Conservation (phyloP, 176 grass and related monocot genomes). For the Pontederia crassipes region DNA sequence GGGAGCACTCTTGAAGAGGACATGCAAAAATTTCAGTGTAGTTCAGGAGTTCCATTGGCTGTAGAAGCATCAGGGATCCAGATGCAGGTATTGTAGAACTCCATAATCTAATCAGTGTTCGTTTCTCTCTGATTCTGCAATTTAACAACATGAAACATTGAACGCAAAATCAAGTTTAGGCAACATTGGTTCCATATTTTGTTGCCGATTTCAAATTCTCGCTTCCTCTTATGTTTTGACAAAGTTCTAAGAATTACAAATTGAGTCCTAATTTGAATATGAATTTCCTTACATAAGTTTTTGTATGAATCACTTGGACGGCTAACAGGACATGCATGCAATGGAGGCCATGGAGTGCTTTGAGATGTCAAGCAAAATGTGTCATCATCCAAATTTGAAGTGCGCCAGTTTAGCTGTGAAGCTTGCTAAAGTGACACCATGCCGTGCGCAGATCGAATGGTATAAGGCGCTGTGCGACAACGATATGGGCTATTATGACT, state of each 20-base stretch:
- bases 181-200: not conserved
- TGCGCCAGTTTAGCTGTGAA: constrained; percentile 46
- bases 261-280: no score
- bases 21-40: constrained; percentile 15
- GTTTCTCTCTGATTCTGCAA: not conserved
- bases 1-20: not conserved
- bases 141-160: not conserved
- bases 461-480: constrained; percentile 69
- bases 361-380: constrained; percentile 36
- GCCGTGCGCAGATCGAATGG: constrained; percentile 84
- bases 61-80: constrained; percentile 59
- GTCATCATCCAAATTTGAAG: constrained; percentile 48
- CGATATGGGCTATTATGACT: constrained; percentile 77
- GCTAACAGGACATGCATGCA: constrained; percentile 43
- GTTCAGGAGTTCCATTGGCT: constrained; percentile 54
- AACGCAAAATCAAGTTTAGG: not conserved
- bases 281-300: no score
- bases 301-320: not conserved
- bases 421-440: constrained; percentile 66
- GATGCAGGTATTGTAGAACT: constrained; percentile 22
- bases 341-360: constrained; percentile 44
- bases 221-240: no score
- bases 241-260: no score
- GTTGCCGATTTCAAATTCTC: not conserved
- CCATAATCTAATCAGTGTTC: not conserved